A percentile compares a stretch with the other conserved stretches of the same genome.
phyloP scores from a whole-genome alignment of 352 stramenopile species.

The Phytopythium ostracodes region DNA sequence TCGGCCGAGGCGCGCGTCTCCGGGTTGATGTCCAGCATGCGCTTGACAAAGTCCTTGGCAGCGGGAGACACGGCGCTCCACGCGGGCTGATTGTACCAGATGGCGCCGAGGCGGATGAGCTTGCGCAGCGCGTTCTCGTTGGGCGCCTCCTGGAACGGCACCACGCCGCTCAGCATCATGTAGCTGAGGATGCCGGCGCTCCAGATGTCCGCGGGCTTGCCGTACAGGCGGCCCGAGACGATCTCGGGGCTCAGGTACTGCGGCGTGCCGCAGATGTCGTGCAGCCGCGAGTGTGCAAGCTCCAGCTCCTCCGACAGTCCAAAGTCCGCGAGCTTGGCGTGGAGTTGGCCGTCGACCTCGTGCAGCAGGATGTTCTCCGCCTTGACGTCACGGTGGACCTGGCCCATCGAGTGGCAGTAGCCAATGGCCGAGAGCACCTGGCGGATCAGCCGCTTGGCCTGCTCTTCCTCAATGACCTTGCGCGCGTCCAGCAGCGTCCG shows the following conservation, averaged over 20 bases:
- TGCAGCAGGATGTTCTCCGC: constrained; percentile 85
- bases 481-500: constrained; percentile 67
- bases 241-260: constrained; percentile 97
- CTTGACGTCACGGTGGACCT: constrained; percentile 89
- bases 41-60: constrained; percentile 85
- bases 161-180: constrained; percentile 69
- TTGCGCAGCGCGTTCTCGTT: constrained; percentile 52
- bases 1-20: constrained; percentile 53
- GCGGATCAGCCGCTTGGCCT: constrained; percentile 70
- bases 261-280: constrained; percentile 93
- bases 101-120: constrained; percentile 88
- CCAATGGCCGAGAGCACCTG: constrained; percentile 71
- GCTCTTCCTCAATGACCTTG: constrained; percentile 53
- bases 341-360: constrained; percentile 71
- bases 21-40: constrained; percentile 84
- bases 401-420: constrained; percentile 85
- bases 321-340: constrained; percentile 91
- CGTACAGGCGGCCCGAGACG: constrained; percentile 88
- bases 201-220: constrained; percentile 93
- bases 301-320: constrained; percentile 88
- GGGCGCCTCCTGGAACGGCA: constrained; percentile 54
- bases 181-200: constrained; percentile 95
- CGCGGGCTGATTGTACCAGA: constrained; percentile 90
- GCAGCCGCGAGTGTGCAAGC: constrained; percentile 81
- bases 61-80: constrained; percentile 76